Base-by-base conservation (phyloP, 495 filamentous ascomycete genomes). In the Podospora fimiseda region DNA sequence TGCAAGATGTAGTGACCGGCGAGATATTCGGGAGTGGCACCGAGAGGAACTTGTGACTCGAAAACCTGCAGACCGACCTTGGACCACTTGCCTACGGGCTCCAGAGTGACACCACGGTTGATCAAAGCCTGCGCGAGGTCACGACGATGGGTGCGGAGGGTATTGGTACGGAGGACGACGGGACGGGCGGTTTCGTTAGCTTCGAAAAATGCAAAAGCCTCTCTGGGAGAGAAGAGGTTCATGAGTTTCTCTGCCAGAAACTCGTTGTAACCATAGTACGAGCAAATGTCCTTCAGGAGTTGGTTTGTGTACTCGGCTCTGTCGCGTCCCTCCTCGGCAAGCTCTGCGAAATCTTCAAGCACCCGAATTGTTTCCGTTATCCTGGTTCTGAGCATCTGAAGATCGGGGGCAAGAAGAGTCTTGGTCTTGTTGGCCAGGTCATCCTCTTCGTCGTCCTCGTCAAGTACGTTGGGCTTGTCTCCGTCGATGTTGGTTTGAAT, bases 131-230 rank as follows among this genome's bases (percentile, higher is more conserved):
- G 91, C 22, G 93, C 93, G 19, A 98, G 82, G 41, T 94, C 89
- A 58, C 93, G 80, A 52, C 93, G 85, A 68, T 92, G 89, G 9
- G 94, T 96, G 50, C 88, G 86, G 41, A 98, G 80, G 6, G 93
- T 97, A 66, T 98, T 98, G 45, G 93, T 96, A 70, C 93, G 87
- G 51, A 82, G 78, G 23, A 70, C 68, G 42, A 96, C 81, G 1
- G 92, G 92, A 43, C 92, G 84, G 16, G 87, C 79, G 19, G 87
- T 67, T 52, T 98, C 93, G 80, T 98, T 98, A 41, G 91, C 91
- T 69, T 98, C 93, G 71, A 98, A 98, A 71, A 98, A 98, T 6
- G 90, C 90, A 53, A 98, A 95, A 0, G 93, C 94, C 71, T 98
- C 94, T 60, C 85, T 83, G 20, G 94, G 87, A 1, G 90, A 80